A percentile compares a stretch with the other conserved stretches of the same genome.
These are phyloP conservation scores for Erythrobasidium yunnanense DNA, from an alignment of 768 basidiomycete species.

Conservation along the genomic window DNA sequence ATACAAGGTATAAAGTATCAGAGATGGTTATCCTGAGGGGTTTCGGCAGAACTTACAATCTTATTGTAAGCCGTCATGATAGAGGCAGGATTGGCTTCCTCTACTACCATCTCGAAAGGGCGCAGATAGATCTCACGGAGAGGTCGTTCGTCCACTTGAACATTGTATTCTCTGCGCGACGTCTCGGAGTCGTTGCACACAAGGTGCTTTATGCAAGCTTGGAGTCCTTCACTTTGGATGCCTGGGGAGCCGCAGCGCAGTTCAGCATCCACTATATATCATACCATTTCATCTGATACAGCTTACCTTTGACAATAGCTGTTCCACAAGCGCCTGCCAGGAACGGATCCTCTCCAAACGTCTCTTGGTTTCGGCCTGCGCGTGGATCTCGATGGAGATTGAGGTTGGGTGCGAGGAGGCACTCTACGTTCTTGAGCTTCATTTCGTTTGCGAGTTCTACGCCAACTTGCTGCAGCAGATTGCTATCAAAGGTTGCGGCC, in stretches of 20 bases:
- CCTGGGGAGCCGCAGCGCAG: too few relatives aligned
- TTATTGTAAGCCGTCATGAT: constrained; percentile 1
- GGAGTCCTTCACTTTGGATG: not conserved
- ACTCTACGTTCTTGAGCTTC: not conserved
- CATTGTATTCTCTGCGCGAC: not conserved
- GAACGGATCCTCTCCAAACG: not conserved
- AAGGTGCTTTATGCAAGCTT: not conserved
- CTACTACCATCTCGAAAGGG: not conserved
- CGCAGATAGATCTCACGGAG: not conserved
- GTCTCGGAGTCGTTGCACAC: constrained; percentile 3
- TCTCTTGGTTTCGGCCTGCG: not conserved
- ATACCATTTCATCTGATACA: not conserved
- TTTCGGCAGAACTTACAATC: not conserved
- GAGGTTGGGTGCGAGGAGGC: not conserved
- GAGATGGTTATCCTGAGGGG: not conserved
- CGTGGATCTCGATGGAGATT: not conserved
- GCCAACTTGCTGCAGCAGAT: not conserved
- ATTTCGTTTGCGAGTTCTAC: not conserved
- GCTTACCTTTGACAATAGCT: not conserved
- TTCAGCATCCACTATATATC: not conserved
- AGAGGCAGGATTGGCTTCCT: not conserved
- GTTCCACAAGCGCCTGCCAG: not conserved
- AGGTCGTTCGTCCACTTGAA: not conserved
- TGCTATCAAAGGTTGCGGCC: not conserved
- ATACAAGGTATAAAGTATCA: not conserved